Evolutionary conservation across 2,329 filamentous ascomycete species (phyloP), one percentile per base, ranked within the genome.

Genomic region (Huntiella decipiens): DNA sequence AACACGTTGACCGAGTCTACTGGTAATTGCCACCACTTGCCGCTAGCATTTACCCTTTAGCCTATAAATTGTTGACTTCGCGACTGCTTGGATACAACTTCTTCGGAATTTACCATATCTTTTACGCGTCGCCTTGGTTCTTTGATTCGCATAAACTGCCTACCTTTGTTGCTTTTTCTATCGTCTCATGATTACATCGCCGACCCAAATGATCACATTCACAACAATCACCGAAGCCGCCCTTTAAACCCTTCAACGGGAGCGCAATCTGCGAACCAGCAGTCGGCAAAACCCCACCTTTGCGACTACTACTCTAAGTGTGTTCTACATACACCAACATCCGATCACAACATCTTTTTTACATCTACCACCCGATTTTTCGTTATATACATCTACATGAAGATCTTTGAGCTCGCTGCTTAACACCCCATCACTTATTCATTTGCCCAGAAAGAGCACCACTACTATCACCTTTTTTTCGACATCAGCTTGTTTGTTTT

Each of bases 211-310:
- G 74, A 75, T 63, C 62, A 69, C 56, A 55, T 60, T 55, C 53
- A 62, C 60, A 55, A 58, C 67, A 66, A 68, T 67, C 66, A 63
- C 59, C 59, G 64, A 64, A 67, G 71, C 70, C 73, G 77, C 74
- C 69, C 75, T 79, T 78, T 79, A 74, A 79, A 74, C 63, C 70
- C 67, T 67, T 39, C 6, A 22, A 77, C 74, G 74, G 71, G 71
- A 74, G 67, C 66, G 70, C 68, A 69, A 65, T 22, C 38, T 38
- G 69, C 67, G 69, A 73, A 70, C 63, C 70, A 74, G 69, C 60
- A 63, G 58, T 57, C 55, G 61, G 63, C 58, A 67, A 68, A 13
- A 12, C 16, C 36, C 12, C 32, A 15, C 19, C 28, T 38, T 36
- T 46, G 31, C 22, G 22, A 28, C 22, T 28, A 28, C 22, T 28